phyloP scores from a whole-genome alignment of 768 basidiomycete species.

The Pisolithus albus region DNA sequence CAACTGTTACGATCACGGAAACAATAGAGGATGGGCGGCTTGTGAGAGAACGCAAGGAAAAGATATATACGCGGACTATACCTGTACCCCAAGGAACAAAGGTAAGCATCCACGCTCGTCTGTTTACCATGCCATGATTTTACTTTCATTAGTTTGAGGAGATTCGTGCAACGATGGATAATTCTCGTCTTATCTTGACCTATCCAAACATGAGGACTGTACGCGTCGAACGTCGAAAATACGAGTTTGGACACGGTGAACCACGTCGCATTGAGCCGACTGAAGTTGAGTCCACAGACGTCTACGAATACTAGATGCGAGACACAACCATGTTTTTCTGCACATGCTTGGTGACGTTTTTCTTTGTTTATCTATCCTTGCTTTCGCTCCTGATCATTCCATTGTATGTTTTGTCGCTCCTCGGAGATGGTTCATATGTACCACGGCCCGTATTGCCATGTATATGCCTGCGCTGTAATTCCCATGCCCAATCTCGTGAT shows the following conservation, averaged over 20 bases:
- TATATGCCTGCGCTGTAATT: slow-evolving; percentile 13
- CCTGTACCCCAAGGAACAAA: slow-evolving; percentile 70
- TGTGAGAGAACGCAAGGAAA: slow-evolving; percentile 59
- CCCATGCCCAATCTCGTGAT: slow-evolving; percentile 3
- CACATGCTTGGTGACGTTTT: background rate
- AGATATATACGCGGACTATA: slow-evolving; percentile 57
- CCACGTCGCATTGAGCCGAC: slow-evolving; percentile 28
- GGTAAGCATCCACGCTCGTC: slow-evolving; percentile 31
- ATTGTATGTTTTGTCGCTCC: slow-evolving; percentile 5
- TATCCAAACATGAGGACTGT: slow-evolving; percentile 46
- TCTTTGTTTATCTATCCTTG: slow-evolving; percentile 6
- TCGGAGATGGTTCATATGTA: slow-evolving; percentile 10
- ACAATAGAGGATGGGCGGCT: slow-evolving; percentile 53
- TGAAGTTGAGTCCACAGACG: slow-evolving; percentile 24
- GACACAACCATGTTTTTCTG: background rate
- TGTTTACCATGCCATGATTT: background rate
- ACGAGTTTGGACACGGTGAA: slow-evolving; percentile 18
- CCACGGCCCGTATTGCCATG: background rate
- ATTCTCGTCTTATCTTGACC: slow-evolving; percentile 51
- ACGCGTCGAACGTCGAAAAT: slow-evolving; percentile 27
- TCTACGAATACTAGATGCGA: slow-evolving; percentile 26
- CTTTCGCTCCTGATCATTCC: slow-evolving; percentile 4
- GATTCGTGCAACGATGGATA: slow-evolving; percentile 60
- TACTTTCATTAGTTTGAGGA: slow-evolving; percentile 55
- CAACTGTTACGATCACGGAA: slow-evolving; percentile 51